A percentile compares a stretch with the other conserved stretches of the same genome.
Conservation (phyloP, 2,329 filamentous ascomycete species). For the Neonectria neomacrospora region DNA sequence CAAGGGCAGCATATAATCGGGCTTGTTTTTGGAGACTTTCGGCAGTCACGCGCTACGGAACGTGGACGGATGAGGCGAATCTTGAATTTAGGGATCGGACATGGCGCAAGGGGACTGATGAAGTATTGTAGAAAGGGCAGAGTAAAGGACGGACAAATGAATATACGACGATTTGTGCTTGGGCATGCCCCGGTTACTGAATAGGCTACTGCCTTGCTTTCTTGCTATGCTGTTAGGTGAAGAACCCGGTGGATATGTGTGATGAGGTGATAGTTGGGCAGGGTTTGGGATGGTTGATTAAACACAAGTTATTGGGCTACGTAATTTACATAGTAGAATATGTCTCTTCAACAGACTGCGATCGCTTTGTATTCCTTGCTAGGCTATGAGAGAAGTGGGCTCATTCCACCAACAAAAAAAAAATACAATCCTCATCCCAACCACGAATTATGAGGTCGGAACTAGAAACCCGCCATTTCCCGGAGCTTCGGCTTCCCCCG, state of each 20-base stretch:
- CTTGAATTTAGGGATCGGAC: not conserved
- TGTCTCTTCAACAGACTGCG: not conserved
- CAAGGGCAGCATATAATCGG: not conserved
- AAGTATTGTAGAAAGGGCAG: not conserved
- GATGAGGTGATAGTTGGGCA: not conserved
- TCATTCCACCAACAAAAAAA: slow-evolving; percentile 10
- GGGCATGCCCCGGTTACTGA: not conserved
- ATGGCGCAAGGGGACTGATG: not conserved
- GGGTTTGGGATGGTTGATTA: not conserved
- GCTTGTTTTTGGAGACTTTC: not conserved
- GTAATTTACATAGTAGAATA: not conserved
- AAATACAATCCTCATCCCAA: not conserved
- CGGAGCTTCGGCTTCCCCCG: not conserved
- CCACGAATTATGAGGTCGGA: not conserved
- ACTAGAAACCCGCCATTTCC: not conserved
- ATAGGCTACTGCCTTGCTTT: no score
- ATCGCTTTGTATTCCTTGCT: not conserved
- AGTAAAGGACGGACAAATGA: not conserved
- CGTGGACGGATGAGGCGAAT: not conserved
- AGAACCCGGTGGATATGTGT: not conserved
- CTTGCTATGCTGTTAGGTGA: not conserved
- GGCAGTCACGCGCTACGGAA: not conserved
- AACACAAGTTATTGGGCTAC: not conserved
- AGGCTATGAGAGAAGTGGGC: not conserved
- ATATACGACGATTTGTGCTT: not conserved